A percentile compares a stretch with the other conserved stretches of the same genome.
phyloP scores from a whole-genome alignment of 768 basidiomycete species.

The Tremella mesenterica region DNA sequence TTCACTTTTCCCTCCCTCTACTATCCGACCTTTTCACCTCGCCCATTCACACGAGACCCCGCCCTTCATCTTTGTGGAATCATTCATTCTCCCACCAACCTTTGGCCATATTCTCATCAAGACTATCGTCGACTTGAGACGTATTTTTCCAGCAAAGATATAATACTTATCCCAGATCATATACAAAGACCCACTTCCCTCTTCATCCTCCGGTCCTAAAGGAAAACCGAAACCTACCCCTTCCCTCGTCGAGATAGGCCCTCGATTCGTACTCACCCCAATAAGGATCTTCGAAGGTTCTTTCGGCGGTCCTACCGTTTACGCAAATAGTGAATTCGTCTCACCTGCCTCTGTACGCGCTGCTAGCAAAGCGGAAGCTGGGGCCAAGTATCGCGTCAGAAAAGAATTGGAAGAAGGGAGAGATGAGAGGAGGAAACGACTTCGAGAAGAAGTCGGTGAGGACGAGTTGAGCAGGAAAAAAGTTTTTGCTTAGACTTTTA shows the following conservation, averaged over 20 bases:
- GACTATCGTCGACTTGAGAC: not conserved
- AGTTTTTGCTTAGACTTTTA: conserved; percentile 65
- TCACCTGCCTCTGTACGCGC: conserved; percentile 75
- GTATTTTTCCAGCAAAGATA: not conserved
- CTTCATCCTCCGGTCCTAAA: conserved; percentile 47
- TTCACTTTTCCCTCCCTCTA: not conserved
- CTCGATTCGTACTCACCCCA: conserved; percentile 91
- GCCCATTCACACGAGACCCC: not conserved
- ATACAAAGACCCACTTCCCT: conserved; percentile 84
- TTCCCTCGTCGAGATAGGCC: conserved; percentile 92
- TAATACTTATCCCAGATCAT: conserved; percentile 70
- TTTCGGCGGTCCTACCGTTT: conserved; percentile 88
- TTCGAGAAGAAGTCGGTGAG: conserved; percentile 55
- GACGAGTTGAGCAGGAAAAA: conserved; percentile 74
- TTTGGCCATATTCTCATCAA: not conserved
- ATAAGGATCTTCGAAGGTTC: conserved; percentile 98
- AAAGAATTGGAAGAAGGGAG: conserved; percentile 69
- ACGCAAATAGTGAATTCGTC: conserved; percentile 92
- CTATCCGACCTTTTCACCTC: not conserved
- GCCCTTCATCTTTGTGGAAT: not conserved
- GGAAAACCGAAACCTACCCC: conserved; percentile 53
- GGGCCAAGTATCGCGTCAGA: conserved; percentile 68
- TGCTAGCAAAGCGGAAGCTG: conserved; percentile 60
- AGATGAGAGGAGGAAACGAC: conserved; percentile 56
- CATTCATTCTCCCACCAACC: not conserved